phyloP scores from a whole-genome alignment of 352 stramenopile species.

The Thalassiosira ordinaria region DNA sequence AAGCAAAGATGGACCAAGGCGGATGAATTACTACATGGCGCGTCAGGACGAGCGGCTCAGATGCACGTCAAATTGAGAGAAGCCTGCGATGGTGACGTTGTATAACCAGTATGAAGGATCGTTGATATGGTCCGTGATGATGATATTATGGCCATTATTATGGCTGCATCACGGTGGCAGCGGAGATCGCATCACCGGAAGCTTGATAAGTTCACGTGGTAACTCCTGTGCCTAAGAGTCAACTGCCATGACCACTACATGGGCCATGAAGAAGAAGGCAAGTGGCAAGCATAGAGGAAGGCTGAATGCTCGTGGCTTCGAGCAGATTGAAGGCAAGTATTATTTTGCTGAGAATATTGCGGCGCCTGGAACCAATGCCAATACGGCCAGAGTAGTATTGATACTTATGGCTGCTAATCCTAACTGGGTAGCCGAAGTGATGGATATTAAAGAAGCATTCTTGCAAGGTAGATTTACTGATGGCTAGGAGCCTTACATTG shows the following conservation, averaged over 20 bases:
- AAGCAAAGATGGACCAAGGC: too few species aligned
- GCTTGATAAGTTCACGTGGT: too few species aligned
- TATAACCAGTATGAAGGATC: too few species aligned
- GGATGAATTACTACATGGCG: too few species aligned
- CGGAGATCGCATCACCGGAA: too few species aligned
- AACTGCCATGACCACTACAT: slow-evolving; percentile 33
- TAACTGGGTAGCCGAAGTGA: background rate
- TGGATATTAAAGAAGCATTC: slow-evolving; percentile 56
- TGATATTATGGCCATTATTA: too few species aligned
- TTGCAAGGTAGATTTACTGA: slow-evolving; percentile 55
- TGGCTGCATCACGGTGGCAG: too few species aligned
- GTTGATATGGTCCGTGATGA: too few species aligned
- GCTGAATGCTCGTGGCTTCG: slow-evolving; percentile 38
- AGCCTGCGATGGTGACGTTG: too few species aligned
- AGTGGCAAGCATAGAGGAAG: slow-evolving; percentile 30
- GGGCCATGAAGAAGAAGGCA: slow-evolving; percentile 52
- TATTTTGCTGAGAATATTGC: slow-evolving; percentile 12
- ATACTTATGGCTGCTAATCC: background rate
- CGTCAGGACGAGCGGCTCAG: too few species aligned
- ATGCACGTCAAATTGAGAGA: too few species aligned
- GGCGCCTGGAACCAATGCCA: slow-evolving; percentile 7
- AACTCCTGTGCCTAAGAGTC: too few species aligned
- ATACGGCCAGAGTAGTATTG: background rate
- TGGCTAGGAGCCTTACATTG: slow-evolving; percentile 46
- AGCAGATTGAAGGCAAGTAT: slow-evolving; percentile 36